A percentile compares a stretch with the other conserved stretches of the same genome.
Evolutionary conservation across 345 rosid species (phyloP).

Genomic region (Rhodomyrtus tomentosa): DNA sequence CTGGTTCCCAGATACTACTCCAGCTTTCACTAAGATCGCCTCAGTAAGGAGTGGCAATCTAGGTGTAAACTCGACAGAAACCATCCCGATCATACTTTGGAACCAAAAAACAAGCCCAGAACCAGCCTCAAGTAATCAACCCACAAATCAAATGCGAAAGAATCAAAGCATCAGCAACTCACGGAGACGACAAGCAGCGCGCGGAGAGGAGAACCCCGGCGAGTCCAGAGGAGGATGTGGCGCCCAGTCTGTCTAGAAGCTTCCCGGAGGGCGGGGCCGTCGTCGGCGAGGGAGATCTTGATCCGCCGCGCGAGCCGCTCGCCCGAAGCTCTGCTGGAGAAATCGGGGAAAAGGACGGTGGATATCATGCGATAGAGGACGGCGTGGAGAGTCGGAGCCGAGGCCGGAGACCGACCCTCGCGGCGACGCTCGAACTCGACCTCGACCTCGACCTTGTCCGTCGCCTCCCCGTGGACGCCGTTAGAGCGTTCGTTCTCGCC

Average conservation of each 20-base stretch:
- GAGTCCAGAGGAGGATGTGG: conserved; percentile 56
- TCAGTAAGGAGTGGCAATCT: too few species aligned
- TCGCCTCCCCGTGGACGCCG: neutral
- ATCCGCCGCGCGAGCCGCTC: conserved; percentile 39
- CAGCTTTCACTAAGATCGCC: neutral
- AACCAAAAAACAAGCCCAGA: neutral
- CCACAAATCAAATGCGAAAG: neutral
- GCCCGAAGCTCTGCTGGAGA: conserved; percentile 10
- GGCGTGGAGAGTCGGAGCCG: conserved; percentile 12
- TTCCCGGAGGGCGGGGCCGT: conserved; percentile 37
- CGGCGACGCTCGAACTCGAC: neutral
- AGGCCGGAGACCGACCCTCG: neutral
- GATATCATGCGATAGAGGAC: conserved; percentile 34
- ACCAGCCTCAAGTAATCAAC: neutral
- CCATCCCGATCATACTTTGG: neutral
- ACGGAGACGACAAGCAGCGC: conserved; percentile 73
- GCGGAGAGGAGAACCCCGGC: conserved; percentile 70
- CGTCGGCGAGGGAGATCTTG: conserved; percentile 30
- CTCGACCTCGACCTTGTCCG: neutral
- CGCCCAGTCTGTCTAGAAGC: conserved; percentile 41
- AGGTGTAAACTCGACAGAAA: neutral
- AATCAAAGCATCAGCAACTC: conserved; percentile 6
- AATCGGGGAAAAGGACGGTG: conserved; percentile 39
- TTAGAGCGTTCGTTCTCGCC: neutral
- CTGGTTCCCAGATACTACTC: neutral